Evolutionary conservation across 1,284 basidiomycete genomes (phyloP), one percentile per base, ranked within the genome.

Genomic region (Ganoderma lingzhi): DNA sequence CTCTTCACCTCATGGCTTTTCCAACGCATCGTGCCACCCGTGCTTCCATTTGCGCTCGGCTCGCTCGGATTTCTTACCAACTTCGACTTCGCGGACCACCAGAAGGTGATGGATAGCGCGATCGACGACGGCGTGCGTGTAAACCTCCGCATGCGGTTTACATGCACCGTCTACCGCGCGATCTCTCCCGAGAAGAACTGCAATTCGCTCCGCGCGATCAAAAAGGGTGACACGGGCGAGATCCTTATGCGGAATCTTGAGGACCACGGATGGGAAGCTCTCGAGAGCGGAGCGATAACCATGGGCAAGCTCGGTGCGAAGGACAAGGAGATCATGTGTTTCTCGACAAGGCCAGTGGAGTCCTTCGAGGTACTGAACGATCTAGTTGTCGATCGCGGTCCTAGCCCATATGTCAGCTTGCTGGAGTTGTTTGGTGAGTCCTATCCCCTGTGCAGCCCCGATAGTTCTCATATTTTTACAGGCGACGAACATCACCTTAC

Each of bases 1-100:
- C 88, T 99, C 28, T 99, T 99, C 84, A 98, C 98, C 6, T 99
- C 98, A 4, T 99, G 98, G 98, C 86, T 99, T 44, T 99, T 99
- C 86, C 98, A 99, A 80, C 91, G 92, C 73, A 96, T 99, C 77
- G 98, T 99, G 14, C 98, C 98, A 14, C 98, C 98, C 6, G 96
- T 99, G 48, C 90, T 99, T 35, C 93, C 98, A 0, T 99, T 99
- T 80, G 96, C 98, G 0, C 89, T 99, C n/a, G 98, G 98, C 56
- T 99, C 97, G 10, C 89, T 99, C 30, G 98, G 98, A 14, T 99
- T 99, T 85, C 88, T 99, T 67, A 99, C 98, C 70, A 98, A 98
- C 81, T 99, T 99, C 76, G 96, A 99, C 82, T 99, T 98, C 78
- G 88, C 90, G 51, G 89, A 97, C 77, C 93, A 97, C 83, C 88